These are phyloP conservation scores for Lantana camara DNA, from an alignment of 257 asterid species.

Conservation along the genomic window DNA sequence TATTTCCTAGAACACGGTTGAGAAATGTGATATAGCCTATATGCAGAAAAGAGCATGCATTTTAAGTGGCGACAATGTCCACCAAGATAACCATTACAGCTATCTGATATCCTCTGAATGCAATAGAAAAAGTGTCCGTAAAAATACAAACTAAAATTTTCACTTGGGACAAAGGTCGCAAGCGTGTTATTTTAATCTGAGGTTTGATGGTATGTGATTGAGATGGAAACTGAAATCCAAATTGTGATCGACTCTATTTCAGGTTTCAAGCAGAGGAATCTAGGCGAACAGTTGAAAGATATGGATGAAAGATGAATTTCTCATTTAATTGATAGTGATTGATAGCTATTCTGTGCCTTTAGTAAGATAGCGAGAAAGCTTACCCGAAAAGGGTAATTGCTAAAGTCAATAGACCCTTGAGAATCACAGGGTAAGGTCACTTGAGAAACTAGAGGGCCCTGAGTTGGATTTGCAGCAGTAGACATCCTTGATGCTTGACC, in stretches of 20 bases:
- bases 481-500: constrained; percentile 64
- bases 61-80: neutral
- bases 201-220: too few species aligned
- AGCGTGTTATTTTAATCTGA: neutral
- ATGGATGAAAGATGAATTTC: constrained; percentile 16
- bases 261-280: constrained; percentile 17
- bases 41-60: constrained; percentile 1
- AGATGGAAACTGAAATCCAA: constrained; percentile 16
- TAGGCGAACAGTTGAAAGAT: neutral
- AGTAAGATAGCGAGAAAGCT: constrained; percentile 35
- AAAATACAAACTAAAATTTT: neutral
- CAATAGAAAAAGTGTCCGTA: neutral
- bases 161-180: neutral
- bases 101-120: neutral
- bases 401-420: constrained; percentile 88
- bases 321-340: constrained; percentile 9
- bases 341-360: neutral
- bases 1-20: too few species aligned
- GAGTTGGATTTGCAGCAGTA: constrained; percentile 52
- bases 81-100: neutral
- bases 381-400: constrained; percentile 86
- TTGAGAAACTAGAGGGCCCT: constrained; percentile 76
- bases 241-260: constrained; percentile 2
- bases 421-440: constrained; percentile 89
- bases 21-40: too few species aligned